phyloP scores from a whole-genome alignment of 2,329 filamentous ascomycete genomes.

The Fusarium sp. region DNA sequence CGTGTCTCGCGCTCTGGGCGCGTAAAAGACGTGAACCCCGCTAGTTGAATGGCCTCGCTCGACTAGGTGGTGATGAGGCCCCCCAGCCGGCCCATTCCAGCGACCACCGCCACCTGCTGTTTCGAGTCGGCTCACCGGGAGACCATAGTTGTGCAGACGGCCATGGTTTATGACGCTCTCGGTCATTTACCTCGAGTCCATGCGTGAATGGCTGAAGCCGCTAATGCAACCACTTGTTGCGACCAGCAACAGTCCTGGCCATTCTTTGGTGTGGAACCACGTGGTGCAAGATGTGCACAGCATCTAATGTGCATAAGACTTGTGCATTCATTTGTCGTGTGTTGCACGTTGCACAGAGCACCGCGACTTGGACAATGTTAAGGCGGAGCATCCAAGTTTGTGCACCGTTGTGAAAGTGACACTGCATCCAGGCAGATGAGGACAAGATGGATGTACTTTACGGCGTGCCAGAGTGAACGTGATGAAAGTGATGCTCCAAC shows the following conservation, averaged over 20 bases:
- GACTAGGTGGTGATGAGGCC: constrained; percentile 9
- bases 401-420: background rate
- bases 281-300: constrained; percentile 3
- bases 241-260: constrained; percentile 20
- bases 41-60: background rate
- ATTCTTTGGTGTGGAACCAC: constrained; percentile 23
- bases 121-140: constrained; percentile 13
- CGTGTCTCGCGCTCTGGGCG: constrained; percentile 46
- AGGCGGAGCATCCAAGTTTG: background rate
- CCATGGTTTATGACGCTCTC: background rate
- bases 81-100: constrained; percentile 17
- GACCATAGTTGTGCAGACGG: constrained; percentile 7
- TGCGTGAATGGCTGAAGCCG: constrained; percentile 21
- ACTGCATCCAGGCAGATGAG: background rate
- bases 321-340: background rate
- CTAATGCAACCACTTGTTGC: constrained; percentile 41
- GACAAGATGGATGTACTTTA: background rate
- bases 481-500: background rate
- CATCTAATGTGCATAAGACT: background rate
- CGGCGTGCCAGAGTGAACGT: background rate
- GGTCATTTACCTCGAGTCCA: constrained; percentile 21
- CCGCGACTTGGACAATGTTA: background rate
- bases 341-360: background rate
- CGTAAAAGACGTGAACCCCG: constrained; percentile 40
- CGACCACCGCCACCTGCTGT: constrained; percentile 9